A percentile compares a stretch with the other conserved stretches of the same genome.
phyloP scores from a whole-genome alignment of 768 basidiomycete species.

The Xerocomellus chrysenteron region DNA sequence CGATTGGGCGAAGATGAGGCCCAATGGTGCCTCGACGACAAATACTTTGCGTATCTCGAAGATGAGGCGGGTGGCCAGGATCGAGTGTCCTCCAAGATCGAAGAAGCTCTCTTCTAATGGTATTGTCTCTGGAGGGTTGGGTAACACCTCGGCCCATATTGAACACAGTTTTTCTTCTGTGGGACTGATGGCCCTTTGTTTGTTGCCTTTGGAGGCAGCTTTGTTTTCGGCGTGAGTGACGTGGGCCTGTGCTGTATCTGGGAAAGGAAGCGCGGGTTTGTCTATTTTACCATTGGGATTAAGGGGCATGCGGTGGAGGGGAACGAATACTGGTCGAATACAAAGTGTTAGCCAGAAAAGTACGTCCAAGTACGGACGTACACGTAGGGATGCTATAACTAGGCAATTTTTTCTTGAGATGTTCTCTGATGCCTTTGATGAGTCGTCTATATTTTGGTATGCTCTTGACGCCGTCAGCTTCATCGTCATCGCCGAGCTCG shows the following conservation, averaged over 20 bases:
- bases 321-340: conserved; percentile 75
- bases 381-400: conserved; percentile 90
- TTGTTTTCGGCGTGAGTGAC: conserved; percentile 43
- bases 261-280: conserved; percentile 97
- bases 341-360: conserved; percentile 1
- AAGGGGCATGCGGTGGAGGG: conserved; percentile 91
- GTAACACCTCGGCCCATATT: conserved; percentile 85
- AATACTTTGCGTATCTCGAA: conserved; percentile 95
- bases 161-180: conserved; percentile 79
- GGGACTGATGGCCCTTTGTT: conserved; percentile 47
- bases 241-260: conserved; percentile 78
- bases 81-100: conserved; percentile 97
- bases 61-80: conserved; percentile 93
- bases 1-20: conserved; percentile 88
- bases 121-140: conserved; percentile 72
- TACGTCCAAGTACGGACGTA: conserved; percentile 40
- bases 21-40: conserved; percentile 86
- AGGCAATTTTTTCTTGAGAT: conserved; percentile 95
- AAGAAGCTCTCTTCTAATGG: conserved; percentile 95
- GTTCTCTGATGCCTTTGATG: conserved; percentile 91
- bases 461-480: conserved; percentile 65
- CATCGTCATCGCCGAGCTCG: conserved; percentile 51
- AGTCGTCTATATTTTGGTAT: conserved; percentile 81
- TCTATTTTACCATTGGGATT: conserved; percentile 99
- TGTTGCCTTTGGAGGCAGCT: conserved; percentile 23